Base-by-base conservation (phyloP, 179 eudicot species). In the Spergularia azorica region DNA sequence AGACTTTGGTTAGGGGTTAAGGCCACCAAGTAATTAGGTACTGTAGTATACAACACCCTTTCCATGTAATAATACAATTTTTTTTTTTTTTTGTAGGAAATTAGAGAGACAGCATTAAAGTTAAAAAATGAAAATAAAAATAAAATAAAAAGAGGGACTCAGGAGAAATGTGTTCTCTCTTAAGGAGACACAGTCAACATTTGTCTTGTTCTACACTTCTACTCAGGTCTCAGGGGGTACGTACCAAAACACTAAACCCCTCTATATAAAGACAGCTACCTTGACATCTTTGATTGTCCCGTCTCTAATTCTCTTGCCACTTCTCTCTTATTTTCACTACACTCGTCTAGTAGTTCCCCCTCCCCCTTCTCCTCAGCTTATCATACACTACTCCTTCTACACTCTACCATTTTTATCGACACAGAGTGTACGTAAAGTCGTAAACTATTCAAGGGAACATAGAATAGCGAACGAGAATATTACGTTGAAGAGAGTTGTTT, bases 231-330 rank as follows among this genome's bases (percentile, higher is more conserved):
- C 21, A 11, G 14, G 21, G 0, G 11, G 17, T 10, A 58, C 65
- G 39, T 62, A 62, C 65, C 38, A 62, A 51, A n/a, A 16, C 21
- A 59, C n/a, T n/a, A n/a, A n/a, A n/a, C n/a, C n/a, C n/a, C n/a
- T n/a, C 65, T 64, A 54, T 64, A 63, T 75, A 75, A 50, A 17
- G 61, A 75, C 70, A 75, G 2, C 16, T 15, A 11, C 13, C 13
- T 60, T 55, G 69, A 60, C 64, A 26, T 67, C 48, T 21, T 67
- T 56, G 66, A 50, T 58, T 77, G 79, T 62, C 18, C 73, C 63
- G 11, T 77, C 54, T 63, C 71, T n/a, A 15, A 7, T 71, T 62
- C 57, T 62, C 62, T 63, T 77, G 80, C 70, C 80, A 77, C 76
- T 70, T 77, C 65, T 77, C 74, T 70, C 46, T 70, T 10, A 13